Conservation (phyloP, 495 filamentous ascomycete species). For the Astrothelium macrocarpum region DNA sequence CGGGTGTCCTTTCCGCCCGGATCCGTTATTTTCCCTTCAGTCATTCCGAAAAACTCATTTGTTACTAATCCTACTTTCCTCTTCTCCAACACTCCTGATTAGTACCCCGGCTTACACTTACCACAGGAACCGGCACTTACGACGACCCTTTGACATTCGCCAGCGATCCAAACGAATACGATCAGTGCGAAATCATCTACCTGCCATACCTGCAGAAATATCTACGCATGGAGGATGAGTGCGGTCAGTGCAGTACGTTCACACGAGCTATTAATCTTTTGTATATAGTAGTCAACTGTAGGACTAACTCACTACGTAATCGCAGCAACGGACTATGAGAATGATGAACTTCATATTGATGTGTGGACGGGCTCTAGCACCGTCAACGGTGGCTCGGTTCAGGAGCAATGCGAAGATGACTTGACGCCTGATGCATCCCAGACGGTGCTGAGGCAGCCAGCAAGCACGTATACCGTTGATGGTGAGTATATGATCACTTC, state of each 20-base stretch:
- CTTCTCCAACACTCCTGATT: no score
- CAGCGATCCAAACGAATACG: background rate
- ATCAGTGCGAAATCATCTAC: background rate
- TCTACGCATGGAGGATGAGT: background rate
- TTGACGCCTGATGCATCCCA: constrained; percentile 1
- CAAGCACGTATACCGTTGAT: background rate
- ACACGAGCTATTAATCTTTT: background rate
- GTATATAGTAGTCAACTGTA: no score
- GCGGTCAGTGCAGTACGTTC: background rate
- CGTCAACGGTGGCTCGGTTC: constrained; percentile 9
- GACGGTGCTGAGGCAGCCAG: background rate
- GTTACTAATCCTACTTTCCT: background rate
- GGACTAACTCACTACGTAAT: background rate
- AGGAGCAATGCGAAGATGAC: constrained; percentile 6
- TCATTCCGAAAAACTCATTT: background rate
- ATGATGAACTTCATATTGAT: constrained; percentile 27
- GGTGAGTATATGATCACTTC: no score
- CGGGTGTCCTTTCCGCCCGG: no score
- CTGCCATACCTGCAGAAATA: background rate
- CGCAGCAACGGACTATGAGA: background rate
- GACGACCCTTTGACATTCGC: background rate
- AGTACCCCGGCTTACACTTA: background rate
- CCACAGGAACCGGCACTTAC: background rate
- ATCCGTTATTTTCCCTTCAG: no score
- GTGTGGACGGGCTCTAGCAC: constrained; percentile 36